Base-by-base conservation (phyloP, 495 filamentous ascomycete genomes). In the Bombardia bombarda region DNA sequence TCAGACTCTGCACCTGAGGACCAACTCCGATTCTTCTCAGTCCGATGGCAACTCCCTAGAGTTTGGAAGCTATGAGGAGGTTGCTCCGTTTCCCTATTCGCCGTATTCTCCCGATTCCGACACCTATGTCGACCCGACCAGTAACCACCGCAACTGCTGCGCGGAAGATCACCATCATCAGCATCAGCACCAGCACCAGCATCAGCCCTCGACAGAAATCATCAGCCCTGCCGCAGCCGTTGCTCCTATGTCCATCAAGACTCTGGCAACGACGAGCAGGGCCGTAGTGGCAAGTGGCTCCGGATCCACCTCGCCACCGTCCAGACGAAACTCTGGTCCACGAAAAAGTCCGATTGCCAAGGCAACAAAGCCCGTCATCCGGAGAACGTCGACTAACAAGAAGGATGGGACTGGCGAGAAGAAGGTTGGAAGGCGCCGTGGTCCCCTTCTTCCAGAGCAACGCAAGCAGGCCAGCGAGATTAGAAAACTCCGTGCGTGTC, bases 401-500 rank as follows among this genome's bases (percentile, higher is more conserved):
- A 84, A 87, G 54, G 77, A 83, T 38, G 72, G 72, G 7, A 58
- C 60, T 1, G 77, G 75, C 19, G 87, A 95, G 73, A 95, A 95
- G 78, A 85, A 85, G 48, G 84, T 95, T 28, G 89, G 89, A 33
- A 79, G 85, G 58, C 73, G 89, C 54, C 84, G 82, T 56, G 89
- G 89, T 20, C 89, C 89, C 17, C 77, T 95, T 43, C 77, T 86
- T 51, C 87, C 87, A n/a, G 89, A 95, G 50, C 89, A 95, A 63
- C 79, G 89, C 42, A 90, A 92, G 67, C 89, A 95, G 65, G 89
- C 89, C 24, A 86, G 85, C 47, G 89, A 95, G 65, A 95, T 95
- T 47, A 78, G 89, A 52, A 95, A 95, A 62, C 69, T 95, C 51
- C 77, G 88, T 47, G 89, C 89, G 24, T 95, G 89, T 61, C 71